A percentile compares a stretch with the other conserved stretches of the same genome.
Conservation (phyloP, 1,284 basidiomycete species). For the Exobasidium cylindrosporum region DNA sequence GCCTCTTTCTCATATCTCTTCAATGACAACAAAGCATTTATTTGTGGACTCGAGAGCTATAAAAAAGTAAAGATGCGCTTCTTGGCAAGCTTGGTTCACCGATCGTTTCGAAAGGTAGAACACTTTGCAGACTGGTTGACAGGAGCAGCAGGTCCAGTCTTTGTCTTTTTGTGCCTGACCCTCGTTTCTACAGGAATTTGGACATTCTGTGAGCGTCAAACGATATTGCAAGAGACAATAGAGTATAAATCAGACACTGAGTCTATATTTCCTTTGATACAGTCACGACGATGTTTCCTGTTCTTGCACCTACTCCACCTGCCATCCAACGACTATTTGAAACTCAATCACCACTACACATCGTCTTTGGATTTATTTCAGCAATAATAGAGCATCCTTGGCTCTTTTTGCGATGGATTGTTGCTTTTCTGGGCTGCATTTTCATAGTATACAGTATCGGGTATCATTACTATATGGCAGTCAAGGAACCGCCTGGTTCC, state of each 20-base stretch:
- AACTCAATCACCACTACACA: slow-evolving; percentile 37
- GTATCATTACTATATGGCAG: slow-evolving; percentile 78
- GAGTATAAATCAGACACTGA: no score
- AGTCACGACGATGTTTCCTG: slow-evolving; percentile 37
- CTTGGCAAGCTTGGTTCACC: slow-evolving; percentile 65
- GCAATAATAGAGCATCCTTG: slow-evolving; percentile 27
- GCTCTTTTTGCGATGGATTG: slow-evolving; percentile 28
- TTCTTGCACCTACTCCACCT: slow-evolving; percentile 29
- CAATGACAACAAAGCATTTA: neutral
- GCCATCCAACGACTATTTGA: slow-evolving; percentile 32
- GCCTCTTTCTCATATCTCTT: no score
- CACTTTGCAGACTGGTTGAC: slow-evolving; percentile 73
- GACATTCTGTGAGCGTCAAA: slow-evolving; percentile 75
- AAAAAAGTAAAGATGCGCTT: slow-evolving; percentile 34
- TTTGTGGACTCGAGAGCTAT: no score
- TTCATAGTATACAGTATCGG: slow-evolving; percentile 75
- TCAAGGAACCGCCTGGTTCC: slow-evolving; percentile 62
- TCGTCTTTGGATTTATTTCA: slow-evolving; percentile 34
- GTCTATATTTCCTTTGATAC: neutral
- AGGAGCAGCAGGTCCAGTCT: slow-evolving; percentile 84
- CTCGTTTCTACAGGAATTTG: slow-evolving; percentile 69
- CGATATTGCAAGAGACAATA: no score
- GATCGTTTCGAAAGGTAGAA: slow-evolving; percentile 80
- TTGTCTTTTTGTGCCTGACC: slow-evolving; percentile 68
- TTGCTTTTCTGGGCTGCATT: slow-evolving; percentile 63